Conservation (phyloP, 1,284 basidiomycete species). For the Meira miltonrushii region DNA sequence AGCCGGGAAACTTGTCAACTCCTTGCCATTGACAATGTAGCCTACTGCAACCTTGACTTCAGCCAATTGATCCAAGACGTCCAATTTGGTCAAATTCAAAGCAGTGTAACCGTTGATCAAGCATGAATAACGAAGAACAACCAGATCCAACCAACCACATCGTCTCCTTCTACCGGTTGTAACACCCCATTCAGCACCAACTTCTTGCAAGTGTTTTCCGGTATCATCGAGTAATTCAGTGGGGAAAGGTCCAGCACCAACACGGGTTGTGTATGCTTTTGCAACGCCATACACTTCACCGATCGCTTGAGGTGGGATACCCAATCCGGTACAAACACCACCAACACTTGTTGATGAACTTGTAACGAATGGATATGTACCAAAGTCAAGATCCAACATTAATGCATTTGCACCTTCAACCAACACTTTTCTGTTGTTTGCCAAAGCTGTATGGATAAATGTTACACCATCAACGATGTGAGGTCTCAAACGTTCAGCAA, state of each 20-base stretch:
- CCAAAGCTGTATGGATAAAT: conserved; percentile 76
- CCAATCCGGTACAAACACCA: conserved; percentile 91
- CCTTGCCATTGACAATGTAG: conserved; percentile 73
- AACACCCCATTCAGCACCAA: conserved; percentile 83
- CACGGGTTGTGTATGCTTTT: conserved; percentile 96
- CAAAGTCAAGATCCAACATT: conserved; percentile 97
- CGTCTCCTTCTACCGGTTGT: conserved; percentile 88
- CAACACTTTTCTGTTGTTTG: conserved; percentile 69
- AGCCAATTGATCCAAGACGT: conserved; percentile 76
- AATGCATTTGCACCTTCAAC: conserved; percentile 97
- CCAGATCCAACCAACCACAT: conserved; percentile 95
- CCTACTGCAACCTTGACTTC: conserved; percentile 84
- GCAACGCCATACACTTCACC: conserved; percentile 83
- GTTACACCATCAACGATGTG: conserved; percentile 82
- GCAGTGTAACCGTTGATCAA: conserved; percentile 92
- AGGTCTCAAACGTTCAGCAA: conserved; percentile 79
- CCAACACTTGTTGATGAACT: conserved; percentile 88
- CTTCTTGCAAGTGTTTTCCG: conserved; percentile 84
- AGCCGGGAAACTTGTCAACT: conserved; percentile 73
- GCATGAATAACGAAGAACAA: conserved; percentile 86
- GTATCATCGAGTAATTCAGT: conserved; percentile 87
- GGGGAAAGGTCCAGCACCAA: conserved; percentile 95
- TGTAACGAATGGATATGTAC: conserved; percentile 95
- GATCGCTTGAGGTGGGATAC: conserved; percentile 81
- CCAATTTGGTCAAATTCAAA: conserved; percentile 93